A percentile compares a stretch with the other conserved stretches of the same genome.
Evolutionary conservation across 192 early-diverging fungal species (phyloP).

Genomic region (Backusella australiensis): DNA sequence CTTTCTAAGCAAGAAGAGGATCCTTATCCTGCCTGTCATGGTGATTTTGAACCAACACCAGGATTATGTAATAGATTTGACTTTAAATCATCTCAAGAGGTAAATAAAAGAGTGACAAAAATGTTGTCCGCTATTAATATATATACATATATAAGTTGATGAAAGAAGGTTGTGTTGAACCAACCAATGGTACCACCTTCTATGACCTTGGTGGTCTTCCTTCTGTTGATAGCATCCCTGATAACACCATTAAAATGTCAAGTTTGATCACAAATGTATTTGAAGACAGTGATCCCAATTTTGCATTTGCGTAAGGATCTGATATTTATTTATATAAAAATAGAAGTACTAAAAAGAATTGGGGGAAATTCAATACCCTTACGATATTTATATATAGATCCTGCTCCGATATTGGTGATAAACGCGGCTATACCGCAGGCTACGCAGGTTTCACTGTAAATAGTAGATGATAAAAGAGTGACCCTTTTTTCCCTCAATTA

Average conservation of each 20-base stretch:
- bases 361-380: not conserved
- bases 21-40: slow-evolving; percentile 4
- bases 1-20: not conserved
- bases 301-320: slow-evolving; percentile 23
- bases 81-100: slow-evolving; percentile 1
- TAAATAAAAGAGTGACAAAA: not conserved
- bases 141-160: not conserved
- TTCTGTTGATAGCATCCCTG: not conserved
- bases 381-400: slow-evolving; percentile 1
- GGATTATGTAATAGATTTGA: slow-evolving; percentile 3
- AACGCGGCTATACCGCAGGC: slow-evolving; percentile 26
- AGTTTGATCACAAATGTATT: slow-evolving; percentile 34
- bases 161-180: not conserved
- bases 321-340: not conserved
- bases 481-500: not conserved
- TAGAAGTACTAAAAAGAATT: not conserved
- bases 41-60: not conserved
- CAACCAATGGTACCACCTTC: slow-evolving; percentile 16
- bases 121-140: not conserved
- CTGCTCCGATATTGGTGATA: slow-evolving; percentile 19
- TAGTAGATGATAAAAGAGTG: not conserved
- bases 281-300: slow-evolving; percentile 26
- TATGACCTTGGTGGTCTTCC: slow-evolving; percentile 25
- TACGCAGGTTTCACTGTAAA: slow-evolving; percentile 30
- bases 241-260: slow-evolving; percentile 22